Evolutionary conservation across 768 basidiomycete species (phyloP), one percentile per base, ranked within the genome.

Genomic region (Auriscalpium microsporum): DNA sequence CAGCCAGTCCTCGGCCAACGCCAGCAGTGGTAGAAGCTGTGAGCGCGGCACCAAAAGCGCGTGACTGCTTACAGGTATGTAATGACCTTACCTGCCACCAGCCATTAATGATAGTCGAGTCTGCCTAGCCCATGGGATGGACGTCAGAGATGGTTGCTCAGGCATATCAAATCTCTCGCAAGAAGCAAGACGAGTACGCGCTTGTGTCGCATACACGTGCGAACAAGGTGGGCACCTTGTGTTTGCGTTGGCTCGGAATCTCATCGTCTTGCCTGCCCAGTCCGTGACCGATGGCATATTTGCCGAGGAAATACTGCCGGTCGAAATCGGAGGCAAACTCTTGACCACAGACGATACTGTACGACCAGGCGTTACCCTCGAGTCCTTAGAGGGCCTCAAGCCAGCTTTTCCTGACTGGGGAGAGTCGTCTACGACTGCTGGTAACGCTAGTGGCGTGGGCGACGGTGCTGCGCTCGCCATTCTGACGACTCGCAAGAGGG

Each of bases 141-240:
- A 94, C 91, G 1, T 89, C 89, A 5, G 91, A 94, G 69, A 84
- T 89, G 83, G 89, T 93, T 19, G 89, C 91, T n/a, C 69, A 84
- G 63, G 73, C 79, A 8, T 94, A 83, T 72, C 77, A 82, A n/a
- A 70, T 94, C 56, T 75, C 90, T 4, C 84, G 94, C 37, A 72
- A 83, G 65, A 84, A 78, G 62, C 94, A 97, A 69, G 95, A 98
- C 68, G 78, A 90, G 54, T 94, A 90, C 66, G 94, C 94, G 0
- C 77, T 90, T 52, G 81, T 89, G 52, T 94, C 91, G 8, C 94
- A 94, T 68, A 83, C 78, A 38, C 83, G 92, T 64, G 92, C 93
- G 19, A 78, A 72, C 47, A 75, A 80, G 71, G 87, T 84, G 61
- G 34, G 63, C 16, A 4, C 33, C 10, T n/a, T 8, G 33, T 53